phyloP scores from a whole-genome alignment of 768 basidiomycete species.

The Phlegmacium glaucopus region DNA sequence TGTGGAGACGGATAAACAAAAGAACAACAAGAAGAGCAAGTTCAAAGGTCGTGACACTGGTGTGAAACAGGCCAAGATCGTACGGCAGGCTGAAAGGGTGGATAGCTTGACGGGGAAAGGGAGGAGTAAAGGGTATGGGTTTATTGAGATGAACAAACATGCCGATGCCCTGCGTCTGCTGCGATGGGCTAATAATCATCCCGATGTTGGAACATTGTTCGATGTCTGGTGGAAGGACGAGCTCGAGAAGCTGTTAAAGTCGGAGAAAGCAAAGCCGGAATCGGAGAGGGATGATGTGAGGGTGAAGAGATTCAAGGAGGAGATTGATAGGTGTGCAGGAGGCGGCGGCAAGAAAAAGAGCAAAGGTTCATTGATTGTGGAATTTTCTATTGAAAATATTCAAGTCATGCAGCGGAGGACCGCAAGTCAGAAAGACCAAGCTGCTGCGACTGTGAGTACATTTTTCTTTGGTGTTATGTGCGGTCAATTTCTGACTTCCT shows the following conservation, averaged over 20 bases:
- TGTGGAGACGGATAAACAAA: conserved; percentile 45
- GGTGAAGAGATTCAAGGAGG: conserved; percentile 54
- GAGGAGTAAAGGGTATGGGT: conserved; percentile 91
- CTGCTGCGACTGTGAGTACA: conserved; percentile 21
- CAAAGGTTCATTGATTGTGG: conserved; percentile 69
- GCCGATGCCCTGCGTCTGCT: conserved; percentile 88
- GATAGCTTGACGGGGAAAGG: conserved; percentile 87
- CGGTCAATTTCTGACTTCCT: background rate
- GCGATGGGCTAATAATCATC: conserved; percentile 93
- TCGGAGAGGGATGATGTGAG: conserved; percentile 50
- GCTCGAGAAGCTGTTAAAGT: conserved; percentile 51
- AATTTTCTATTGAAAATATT: conserved; percentile 95
- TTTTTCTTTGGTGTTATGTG: background rate
- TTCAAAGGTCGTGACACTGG: conserved; percentile 25
- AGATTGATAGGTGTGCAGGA: conserved; percentile 37
- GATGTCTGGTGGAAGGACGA: conserved; percentile 94
- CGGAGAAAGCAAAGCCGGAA: conserved; percentile 60
- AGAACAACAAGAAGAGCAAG: conserved; percentile 35
- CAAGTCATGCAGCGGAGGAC: conserved; percentile 81
- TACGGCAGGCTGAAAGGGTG: conserved; percentile 85
- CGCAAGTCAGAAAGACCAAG: conserved; percentile 39
- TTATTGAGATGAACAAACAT: conserved; percentile 86
- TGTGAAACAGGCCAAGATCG: conserved; percentile 91
- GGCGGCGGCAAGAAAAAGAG: conserved; percentile 37
- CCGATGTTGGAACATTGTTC: conserved; percentile 59